These are phyloP conservation scores for Boletales sp. DNA, from an alignment of 768 basidiomycete species.

Conservation along the genomic window DNA sequence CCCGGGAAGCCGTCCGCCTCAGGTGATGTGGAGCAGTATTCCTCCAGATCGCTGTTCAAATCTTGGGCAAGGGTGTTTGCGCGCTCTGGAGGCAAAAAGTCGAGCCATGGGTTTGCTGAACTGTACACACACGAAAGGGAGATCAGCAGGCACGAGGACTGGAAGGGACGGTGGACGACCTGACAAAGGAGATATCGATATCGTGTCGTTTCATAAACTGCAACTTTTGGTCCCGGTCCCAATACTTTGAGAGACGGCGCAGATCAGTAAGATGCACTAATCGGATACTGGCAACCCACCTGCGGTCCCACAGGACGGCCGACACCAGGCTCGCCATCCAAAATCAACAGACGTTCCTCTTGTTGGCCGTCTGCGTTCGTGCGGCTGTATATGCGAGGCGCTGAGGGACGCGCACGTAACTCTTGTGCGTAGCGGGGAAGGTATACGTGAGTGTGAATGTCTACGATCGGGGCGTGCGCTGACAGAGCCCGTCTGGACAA, in stretches of 20 bases:
- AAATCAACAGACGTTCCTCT: slow-evolving; percentile 71
- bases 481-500: slow-evolving; percentile 18
- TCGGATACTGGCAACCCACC: slow-evolving; percentile 30
- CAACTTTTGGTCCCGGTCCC: slow-evolving; percentile 75
- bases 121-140: slow-evolving; percentile 33
- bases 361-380: slow-evolving; percentile 38
- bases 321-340: slow-evolving; percentile 75
- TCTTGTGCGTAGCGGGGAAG: slow-evolving; percentile 74
- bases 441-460: slow-evolving; percentile 86
- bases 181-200: slow-evolving; percentile 77
- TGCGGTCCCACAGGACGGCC: slow-evolving; percentile 81
- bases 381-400: slow-evolving; percentile 62
- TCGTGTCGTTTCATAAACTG: slow-evolving; percentile 82
- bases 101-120: slow-evolving; percentile 89
- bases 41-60: slow-evolving; percentile 74
- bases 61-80: slow-evolving; percentile 65
- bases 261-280: slow-evolving; percentile 8
- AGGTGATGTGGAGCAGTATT: slow-evolving; percentile 71
- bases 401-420: slow-evolving; percentile 57
- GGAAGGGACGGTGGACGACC: slow-evolving; percentile 37
- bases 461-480: slow-evolving; percentile 49
- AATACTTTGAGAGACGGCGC: slow-evolving; percentile 47
- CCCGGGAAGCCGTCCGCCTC: slow-evolving; percentile 25
- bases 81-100: slow-evolving; percentile 69
- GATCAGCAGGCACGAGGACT: slow-evolving; percentile 13